Conservation (phyloP, 306 rosid species). For the Malus sieversii region DNA sequence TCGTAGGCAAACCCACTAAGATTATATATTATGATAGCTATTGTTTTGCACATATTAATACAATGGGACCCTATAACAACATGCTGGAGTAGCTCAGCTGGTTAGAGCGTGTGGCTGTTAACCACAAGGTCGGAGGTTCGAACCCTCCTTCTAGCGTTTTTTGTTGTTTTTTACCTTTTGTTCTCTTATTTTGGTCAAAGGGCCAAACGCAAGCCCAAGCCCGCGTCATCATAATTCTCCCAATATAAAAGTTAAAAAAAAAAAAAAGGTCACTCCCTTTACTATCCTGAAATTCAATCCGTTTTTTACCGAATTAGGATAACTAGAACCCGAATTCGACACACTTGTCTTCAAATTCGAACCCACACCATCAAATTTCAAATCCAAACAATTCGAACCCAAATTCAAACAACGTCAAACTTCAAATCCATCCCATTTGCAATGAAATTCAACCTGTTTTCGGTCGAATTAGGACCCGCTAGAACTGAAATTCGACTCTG, state of each 20-base stretch:
- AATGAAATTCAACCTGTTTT: neutral
- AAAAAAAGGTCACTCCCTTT: too few species aligned
- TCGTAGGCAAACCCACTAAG: too few species aligned
- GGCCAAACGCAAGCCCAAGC: neutral
- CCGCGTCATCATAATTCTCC: too few species aligned
- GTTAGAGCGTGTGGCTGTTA: conserved; percentile 61
- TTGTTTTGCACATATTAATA: too few species aligned
- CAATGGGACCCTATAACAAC: accelerated
- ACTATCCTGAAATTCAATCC: too few species aligned
- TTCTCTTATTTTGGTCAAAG: neutral
- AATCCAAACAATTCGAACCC: neutral
- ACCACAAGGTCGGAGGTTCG: conserved; percentile 58
- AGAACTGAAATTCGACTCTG: neutral
- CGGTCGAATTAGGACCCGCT: neutral
- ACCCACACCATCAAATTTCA: neutral
- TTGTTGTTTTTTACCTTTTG: accelerated
- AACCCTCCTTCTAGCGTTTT: conserved; percentile 42
- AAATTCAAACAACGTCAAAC: neutral
- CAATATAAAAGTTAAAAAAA: too few species aligned
- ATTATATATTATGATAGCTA: too few species aligned
- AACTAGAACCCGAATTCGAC: neutral
- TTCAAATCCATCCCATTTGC: conserved; percentile 1
- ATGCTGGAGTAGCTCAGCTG: conserved; percentile 41
- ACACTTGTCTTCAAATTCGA: neutral
- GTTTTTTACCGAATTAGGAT: neutral